Evolutionary conservation across 257 asterid species (phyloP).

Genomic region (Linaria vulgaris): DNA sequence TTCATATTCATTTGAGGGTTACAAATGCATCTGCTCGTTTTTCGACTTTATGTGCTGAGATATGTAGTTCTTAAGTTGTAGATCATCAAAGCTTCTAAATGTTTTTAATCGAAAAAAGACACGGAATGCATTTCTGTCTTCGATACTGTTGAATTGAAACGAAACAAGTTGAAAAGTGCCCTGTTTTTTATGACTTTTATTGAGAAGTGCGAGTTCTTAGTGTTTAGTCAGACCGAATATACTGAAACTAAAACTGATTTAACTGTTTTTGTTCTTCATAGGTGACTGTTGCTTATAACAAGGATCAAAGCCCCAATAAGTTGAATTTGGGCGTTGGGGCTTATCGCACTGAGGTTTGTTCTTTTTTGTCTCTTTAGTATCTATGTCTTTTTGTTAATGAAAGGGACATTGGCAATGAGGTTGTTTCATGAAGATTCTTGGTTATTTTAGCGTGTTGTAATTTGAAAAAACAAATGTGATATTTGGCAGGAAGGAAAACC

Average conservation of each 20-base stretch:
- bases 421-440: conserved; percentile 7
- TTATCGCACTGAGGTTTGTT: conserved; percentile 76
- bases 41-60: conserved; percentile 20
- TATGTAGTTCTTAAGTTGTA: background rate
- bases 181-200: too few relatives aligned
- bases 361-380: background rate
- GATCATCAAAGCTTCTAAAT: too few relatives aligned
- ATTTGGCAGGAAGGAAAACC: conserved; percentile 76
- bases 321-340: conserved; percentile 85
- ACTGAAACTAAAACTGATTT: too few relatives aligned
- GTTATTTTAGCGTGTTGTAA: background rate
- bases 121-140: too few relatives aligned
- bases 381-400: background rate
- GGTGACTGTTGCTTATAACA: conserved; percentile 84
- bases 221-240: too few relatives aligned
- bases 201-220: too few relatives aligned
- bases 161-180: too few relatives aligned
- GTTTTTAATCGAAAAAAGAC: too few relatives aligned
- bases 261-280: conserved; percentile 30
- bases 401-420: background rate
- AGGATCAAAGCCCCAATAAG: conserved; percentile 69
- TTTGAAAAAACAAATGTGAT: background rate
- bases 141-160: too few relatives aligned
- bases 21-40: background rate
- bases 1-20: background rate